Percentiles rank a stretch among this genome's conserved stretches.
These are phyloP conservation scores for Quercus phellos DNA, from an alignment of 331 rosid genomes.

Conservation along the genomic window DNA sequence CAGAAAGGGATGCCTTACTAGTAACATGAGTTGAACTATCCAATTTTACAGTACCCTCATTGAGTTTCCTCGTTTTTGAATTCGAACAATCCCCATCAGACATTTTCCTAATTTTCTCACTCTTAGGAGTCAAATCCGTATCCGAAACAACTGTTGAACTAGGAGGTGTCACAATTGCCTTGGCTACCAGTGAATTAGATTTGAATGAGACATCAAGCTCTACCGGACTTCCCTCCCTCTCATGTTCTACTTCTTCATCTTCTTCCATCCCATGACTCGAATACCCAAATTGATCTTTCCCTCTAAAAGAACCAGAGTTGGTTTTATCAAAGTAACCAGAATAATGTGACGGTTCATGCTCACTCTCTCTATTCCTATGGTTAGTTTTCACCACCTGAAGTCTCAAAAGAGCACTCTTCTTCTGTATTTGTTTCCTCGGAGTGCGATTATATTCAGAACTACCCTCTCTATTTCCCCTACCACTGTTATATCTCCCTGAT, in stretches of 20 bases:
- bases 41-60: slow-evolving; percentile 21
- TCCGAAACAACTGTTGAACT: slow-evolving; percentile 32
- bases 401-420: slow-evolving; percentile 90
- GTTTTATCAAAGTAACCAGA: slow-evolving; percentile 44
- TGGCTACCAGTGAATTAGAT: slow-evolving; percentile 79
- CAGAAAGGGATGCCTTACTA: slow-evolving; percentile 19
- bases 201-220: slow-evolving; percentile 88
- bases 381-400: slow-evolving; percentile 55
- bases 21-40: slow-evolving; percentile 24
- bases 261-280: slow-evolving; percentile 31
- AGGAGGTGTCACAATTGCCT: slow-evolving; percentile 54
- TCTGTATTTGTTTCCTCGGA: slow-evolving; percentile 79
- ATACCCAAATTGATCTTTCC: slow-evolving; percentile 51
- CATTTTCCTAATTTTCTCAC: slow-evolving; percentile 25
- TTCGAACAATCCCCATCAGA: slow-evolving; percentile 29
- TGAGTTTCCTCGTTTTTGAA: slow-evolving; percentile 19
- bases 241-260: slow-evolving; percentile 21
- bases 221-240: slow-evolving; percentile 56
- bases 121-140: slow-evolving; percentile 25
- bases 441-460: slow-evolving; percentile 43
- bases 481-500: slow-evolving; percentile 33
- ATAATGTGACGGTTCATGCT: slow-evolving; percentile 45
- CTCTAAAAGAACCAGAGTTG: slow-evolving; percentile 39
- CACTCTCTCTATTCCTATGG: slow-evolving; percentile 53
- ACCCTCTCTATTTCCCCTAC: slow-evolving; percentile 46